These are phyloP conservation scores for Trichoderma afroharzianum DNA, from an alignment of 2,329 filamentous ascomycete species.

Conservation along the genomic window DNA sequence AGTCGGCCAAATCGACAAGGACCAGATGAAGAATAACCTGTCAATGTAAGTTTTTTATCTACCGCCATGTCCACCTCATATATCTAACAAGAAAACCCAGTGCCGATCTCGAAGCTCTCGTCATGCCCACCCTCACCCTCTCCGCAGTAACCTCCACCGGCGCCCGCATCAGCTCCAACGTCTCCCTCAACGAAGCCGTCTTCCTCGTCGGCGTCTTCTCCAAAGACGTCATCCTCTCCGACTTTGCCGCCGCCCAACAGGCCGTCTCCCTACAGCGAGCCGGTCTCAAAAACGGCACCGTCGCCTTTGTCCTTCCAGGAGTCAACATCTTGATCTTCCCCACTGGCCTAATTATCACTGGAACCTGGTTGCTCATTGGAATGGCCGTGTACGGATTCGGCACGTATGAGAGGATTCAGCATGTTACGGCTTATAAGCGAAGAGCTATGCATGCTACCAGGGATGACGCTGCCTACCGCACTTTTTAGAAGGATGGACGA, in stretches of 20 bases:
- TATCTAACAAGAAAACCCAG: slow-evolving; percentile 34
- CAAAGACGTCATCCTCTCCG: slow-evolving; percentile 50
- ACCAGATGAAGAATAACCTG: slow-evolving; percentile 52
- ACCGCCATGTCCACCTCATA: too few species aligned
- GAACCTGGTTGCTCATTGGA: slow-evolving; percentile 58
- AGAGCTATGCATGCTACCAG: slow-evolving; percentile 19
- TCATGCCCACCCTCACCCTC: slow-evolving; percentile 67
- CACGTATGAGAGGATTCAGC: slow-evolving; percentile 63
- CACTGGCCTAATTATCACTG: slow-evolving; percentile 63
- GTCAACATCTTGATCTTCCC: slow-evolving; percentile 66
- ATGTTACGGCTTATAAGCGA: slow-evolving; percentile 59
- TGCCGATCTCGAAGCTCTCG: slow-evolving; percentile 56
- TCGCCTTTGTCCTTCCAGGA: slow-evolving; percentile 67
- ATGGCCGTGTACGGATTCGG: slow-evolving; percentile 58
- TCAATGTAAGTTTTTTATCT: slow-evolving; percentile 62
- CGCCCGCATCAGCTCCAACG: slow-evolving; percentile 55
- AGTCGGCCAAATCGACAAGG: slow-evolving; percentile 62
- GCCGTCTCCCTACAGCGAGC: slow-evolving; percentile 47
- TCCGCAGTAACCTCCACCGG: slow-evolving; percentile 53
- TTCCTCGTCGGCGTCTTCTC: slow-evolving; percentile 72
- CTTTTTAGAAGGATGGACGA: background rate
- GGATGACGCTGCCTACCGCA: background rate
- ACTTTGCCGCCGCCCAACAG: slow-evolving; percentile 45
- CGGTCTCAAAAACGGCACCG: slow-evolving; percentile 47
- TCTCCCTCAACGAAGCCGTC: slow-evolving; percentile 66